Evolutionary conservation across 768 basidiomycete species (phyloP).

Genomic region (Lactarius sp.): DNA sequence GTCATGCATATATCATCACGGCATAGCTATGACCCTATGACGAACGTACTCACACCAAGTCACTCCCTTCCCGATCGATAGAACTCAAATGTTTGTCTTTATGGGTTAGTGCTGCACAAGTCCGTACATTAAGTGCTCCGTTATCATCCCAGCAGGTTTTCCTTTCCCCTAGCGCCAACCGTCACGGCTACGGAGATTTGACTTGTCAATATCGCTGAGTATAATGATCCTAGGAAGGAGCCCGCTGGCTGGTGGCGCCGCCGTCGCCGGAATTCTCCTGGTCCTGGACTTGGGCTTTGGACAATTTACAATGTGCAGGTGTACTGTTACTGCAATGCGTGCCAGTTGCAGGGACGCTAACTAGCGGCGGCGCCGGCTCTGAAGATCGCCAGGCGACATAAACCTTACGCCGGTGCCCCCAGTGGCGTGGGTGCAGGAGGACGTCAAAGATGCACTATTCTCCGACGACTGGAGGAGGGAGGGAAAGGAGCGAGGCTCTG

Average conservation of each 20-base stretch:
- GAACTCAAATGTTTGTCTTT: background rate
- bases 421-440: slow-evolving; percentile 1
- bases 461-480: background rate
- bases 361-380: background rate
- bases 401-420: background rate
- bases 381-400: background rate
- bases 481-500: background rate
- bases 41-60: slow-evolving; percentile 1
- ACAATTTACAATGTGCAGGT: background rate
- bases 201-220: background rate
- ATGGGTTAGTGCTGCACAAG: background rate
- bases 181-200: background rate
- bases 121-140: background rate
- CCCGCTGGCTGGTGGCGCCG: slow-evolving; percentile 4
- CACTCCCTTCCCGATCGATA: slow-evolving; percentile 1
- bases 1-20: slow-evolving; percentile 3
- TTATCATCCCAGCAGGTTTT: background rate
- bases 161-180: background rate
- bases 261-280: background rate
- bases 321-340: background rate
- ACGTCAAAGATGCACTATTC: background rate
- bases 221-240: background rate
- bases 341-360: background rate
- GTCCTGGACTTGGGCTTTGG: background rate
- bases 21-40: slow-evolving; percentile 16